A percentile compares a stretch with the other conserved stretches of the same genome.
These are phyloP conservation scores for Bothriochloa decipiens DNA, from an alignment of 176 grass and related monocot species.

Conservation along the genomic window DNA sequence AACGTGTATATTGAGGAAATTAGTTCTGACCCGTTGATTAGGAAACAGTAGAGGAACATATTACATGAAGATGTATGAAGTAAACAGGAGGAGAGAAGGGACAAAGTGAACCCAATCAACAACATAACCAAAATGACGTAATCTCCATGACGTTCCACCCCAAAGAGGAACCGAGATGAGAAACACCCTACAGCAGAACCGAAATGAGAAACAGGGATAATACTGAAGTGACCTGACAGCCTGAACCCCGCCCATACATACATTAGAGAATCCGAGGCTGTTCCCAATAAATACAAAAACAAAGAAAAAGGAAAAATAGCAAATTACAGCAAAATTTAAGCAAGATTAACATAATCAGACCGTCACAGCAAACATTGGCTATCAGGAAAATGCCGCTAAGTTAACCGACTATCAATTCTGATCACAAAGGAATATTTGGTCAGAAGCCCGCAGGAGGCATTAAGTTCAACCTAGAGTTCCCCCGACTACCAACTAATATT, in stretches of 20 bases:
- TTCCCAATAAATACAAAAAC: not conserved
- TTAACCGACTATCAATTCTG: conserved; percentile 47
- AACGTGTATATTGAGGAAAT: no score
- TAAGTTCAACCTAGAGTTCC: conserved; percentile 42
- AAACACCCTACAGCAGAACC: not conserved
- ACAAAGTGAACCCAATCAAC: not conserved
- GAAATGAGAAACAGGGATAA: not conserved
- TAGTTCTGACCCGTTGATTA: no score
- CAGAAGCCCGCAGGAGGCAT: conserved; percentile 49
- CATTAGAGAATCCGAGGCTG: not conserved
- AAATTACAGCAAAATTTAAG: conserved; percentile 28
- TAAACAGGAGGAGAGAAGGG: no score
- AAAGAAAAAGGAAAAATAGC: not conserved
- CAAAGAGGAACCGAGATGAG: not conserved
- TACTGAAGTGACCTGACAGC: not conserved
- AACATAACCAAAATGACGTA: not conserved
- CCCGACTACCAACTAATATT: conserved; percentile 50
- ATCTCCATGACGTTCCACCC: not conserved
- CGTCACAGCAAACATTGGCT: conserved; percentile 38
- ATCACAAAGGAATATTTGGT: conserved; percentile 51
- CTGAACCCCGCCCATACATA: not conserved
- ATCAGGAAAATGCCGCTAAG: conserved; percentile 60
- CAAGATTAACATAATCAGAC: conserved; percentile 23
- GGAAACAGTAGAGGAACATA: no score
- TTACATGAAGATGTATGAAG: no score